These are phyloP conservation scores for Solanum hybrid DNA, from an alignment of 305 asterid species.

Conservation along the genomic window DNA sequence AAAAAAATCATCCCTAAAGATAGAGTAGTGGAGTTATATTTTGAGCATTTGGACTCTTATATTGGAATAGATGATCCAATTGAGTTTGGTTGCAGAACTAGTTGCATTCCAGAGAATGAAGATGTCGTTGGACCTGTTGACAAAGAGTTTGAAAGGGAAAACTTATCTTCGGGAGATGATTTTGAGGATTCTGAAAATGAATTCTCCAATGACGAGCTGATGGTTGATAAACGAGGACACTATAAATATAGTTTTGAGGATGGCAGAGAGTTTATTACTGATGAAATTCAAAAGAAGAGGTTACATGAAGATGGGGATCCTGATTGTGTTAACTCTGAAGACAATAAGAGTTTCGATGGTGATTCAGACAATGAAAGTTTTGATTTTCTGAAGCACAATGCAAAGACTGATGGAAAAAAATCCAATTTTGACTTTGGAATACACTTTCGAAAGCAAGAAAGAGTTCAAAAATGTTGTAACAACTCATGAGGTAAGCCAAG, in stretches of 20 bases:
- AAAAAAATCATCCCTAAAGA: not conserved
- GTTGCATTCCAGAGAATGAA: not conserved
- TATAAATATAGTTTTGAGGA: not conserved
- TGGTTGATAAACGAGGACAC: not conserved
- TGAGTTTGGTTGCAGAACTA: not conserved
- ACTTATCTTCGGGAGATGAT: not conserved
- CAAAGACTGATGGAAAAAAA: not conserved
- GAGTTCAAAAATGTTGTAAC: not conserved
- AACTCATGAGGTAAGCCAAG: not conserved
- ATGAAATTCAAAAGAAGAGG: not conserved
- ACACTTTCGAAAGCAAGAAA: not conserved
- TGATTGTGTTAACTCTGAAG: not conserved
- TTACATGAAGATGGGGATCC: not conserved
- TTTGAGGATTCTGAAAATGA: not conserved
- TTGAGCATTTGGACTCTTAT: not conserved
- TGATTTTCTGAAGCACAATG: not conserved
- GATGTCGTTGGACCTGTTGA: not conserved
- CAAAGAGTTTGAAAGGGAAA: not conserved
- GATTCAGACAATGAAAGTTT: not conserved
- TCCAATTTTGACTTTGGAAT: not conserved
- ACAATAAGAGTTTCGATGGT: not conserved
- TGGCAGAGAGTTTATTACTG: not conserved
- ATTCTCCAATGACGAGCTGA: no score
- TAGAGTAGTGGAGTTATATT: not conserved
- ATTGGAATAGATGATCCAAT: not conserved